phyloP scores from a whole-genome alignment of 2,329 filamentous ascomycete species.

The Diaporthe australafricana region DNA sequence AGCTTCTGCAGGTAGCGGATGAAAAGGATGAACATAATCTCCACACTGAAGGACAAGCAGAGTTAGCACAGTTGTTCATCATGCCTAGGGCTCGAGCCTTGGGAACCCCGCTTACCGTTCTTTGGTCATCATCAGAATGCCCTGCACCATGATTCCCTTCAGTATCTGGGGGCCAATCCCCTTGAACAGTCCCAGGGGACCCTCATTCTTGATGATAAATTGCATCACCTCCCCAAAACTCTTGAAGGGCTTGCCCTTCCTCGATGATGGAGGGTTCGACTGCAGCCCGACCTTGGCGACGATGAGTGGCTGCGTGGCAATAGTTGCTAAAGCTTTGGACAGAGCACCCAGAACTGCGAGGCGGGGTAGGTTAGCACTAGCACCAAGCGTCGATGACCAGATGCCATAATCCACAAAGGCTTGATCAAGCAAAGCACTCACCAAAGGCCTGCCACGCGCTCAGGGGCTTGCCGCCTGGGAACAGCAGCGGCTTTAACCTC shows the following conservation, averaged over 20 bases:
- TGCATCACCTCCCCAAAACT: slow-evolving; percentile 94
- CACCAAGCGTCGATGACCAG: slow-evolving; percentile 16
- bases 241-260: slow-evolving; percentile 92
- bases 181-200: slow-evolving; percentile 88
- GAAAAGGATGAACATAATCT: slow-evolving; percentile 87
- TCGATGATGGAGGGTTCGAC: slow-evolving; percentile 86
- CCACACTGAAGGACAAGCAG: slow-evolving; percentile 70
- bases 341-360: slow-evolving; percentile 86
- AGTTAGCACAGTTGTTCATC: not conserved
- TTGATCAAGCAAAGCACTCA: slow-evolving; percentile 61
- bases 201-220: slow-evolving; percentile 93
- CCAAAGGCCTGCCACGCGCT: slow-evolving; percentile 90
- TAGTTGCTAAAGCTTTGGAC: slow-evolving; percentile 92
- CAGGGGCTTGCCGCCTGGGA: slow-evolving; percentile 77
- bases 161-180: slow-evolving; percentile 93
- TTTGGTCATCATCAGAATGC: slow-evolving; percentile 99
- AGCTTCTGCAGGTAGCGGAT: slow-evolving; percentile 83
- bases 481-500: slow-evolving; percentile 81
- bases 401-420: not conserved
- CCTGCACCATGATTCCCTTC: slow-evolving; percentile 94
- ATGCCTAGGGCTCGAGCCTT: not conserved
- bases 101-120: slow-evolving; percentile 73
- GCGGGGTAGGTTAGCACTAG: not conserved
- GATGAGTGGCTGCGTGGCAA: slow-evolving; percentile 93
- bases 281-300: slow-evolving; percentile 98